Evolutionary conservation across 2,329 filamentous ascomycete genomes (phyloP).

Genomic region (Colletotrichum sp.): DNA sequence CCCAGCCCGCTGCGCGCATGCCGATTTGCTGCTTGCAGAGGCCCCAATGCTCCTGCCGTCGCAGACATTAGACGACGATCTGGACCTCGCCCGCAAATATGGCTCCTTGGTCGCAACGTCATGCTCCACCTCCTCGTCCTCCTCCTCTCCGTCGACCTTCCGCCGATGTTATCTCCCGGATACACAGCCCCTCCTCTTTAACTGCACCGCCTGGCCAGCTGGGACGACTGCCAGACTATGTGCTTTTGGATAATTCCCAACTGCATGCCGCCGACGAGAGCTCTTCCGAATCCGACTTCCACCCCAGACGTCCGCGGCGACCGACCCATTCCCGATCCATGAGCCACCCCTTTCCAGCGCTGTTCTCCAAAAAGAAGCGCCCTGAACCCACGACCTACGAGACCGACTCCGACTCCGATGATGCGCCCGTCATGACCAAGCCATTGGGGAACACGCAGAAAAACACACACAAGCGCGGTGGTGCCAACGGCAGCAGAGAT

Average conservation of each 20-base stretch:
- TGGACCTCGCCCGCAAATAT: slow-evolving; percentile 28
- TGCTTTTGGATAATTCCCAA: slow-evolving; percentile 25
- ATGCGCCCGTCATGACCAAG: slow-evolving; percentile 34
- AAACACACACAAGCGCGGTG: slow-evolving; percentile 38
- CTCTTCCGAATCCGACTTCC: slow-evolving; percentile 49
- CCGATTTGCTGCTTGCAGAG: neutral
- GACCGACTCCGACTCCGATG: slow-evolving; percentile 31
- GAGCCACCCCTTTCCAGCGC: slow-evolving; percentile 79
- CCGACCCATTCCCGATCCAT: slow-evolving; percentile 67
- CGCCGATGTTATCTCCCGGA: slow-evolving; percentile 38
- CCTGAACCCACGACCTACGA: slow-evolving; percentile 39
- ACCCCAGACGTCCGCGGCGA: slow-evolving; percentile 29
- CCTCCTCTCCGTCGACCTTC: slow-evolving; percentile 20
- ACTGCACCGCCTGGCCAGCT: slow-evolving; percentile 22
- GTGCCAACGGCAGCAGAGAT: slow-evolving; percentile 41
- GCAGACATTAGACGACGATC: slow-evolving; percentile 21
- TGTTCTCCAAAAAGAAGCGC: slow-evolving; percentile 70
- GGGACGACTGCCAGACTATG: slow-evolving; percentile 26
- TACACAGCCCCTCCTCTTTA: slow-evolving; percentile 38
- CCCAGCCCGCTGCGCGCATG: neutral
- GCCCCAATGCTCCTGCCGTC: slow-evolving; percentile 15
- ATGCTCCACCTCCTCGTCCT: slow-evolving; percentile 24
- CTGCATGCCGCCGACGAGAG: slow-evolving; percentile 43
- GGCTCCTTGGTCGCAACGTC: slow-evolving; percentile 33
- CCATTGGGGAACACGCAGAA: slow-evolving; percentile 27